Base-by-base conservation (phyloP, 106 monocot species). In the Hemerocallis citrina region DNA sequence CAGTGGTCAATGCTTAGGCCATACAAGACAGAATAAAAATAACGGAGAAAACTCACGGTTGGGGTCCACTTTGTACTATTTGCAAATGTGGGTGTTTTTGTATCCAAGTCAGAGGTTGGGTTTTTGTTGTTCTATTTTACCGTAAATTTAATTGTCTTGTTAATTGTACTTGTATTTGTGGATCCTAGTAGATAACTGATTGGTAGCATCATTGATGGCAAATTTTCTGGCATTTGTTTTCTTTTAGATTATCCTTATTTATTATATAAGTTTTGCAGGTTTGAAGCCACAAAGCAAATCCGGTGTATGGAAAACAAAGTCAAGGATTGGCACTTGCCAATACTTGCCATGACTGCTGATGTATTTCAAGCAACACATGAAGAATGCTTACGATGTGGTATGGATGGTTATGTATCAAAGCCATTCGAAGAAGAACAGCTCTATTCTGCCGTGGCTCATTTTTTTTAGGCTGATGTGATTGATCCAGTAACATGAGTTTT, bases 261-360 rank as follows among this genome's bases (percentile, higher is more conserved):
- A n/a, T n/a, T n/a, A n/a, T 45, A 16, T 1, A 25, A 23, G 22
- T 67, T 66, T 66, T 55, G 34, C 76, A 92, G 92, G 20, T 92
- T 84, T 70, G 81, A 93, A 72, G 84, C 93, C 52, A 93, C 93
- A 16, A 82, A 59, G 59, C 48, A 55, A 61, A 67, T 93, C 35
- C 77, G 88, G 23, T 20, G 19, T 10, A 65, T 70, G 23, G 93
- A 89, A 48, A 72, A 45, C 21, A 67, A 67, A 44, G 47, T 75
- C 33, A 82, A 85, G 44, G 58, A 72, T 41, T 85, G 89, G 88
- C 89, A 89, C 33, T 41, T 89, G 17, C 93, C 93, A 3, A 85
- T 93, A 68, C 68, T 89, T 39, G 93, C 88, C 33, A 93, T 93
- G 93, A 93, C 93, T 46, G 88, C 88, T 2, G 93, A 93, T 79